These are phyloP conservation scores for Cerrena zonata DNA, from an alignment of 1,284 basidiomycete genomes.

Conservation along the genomic window DNA sequence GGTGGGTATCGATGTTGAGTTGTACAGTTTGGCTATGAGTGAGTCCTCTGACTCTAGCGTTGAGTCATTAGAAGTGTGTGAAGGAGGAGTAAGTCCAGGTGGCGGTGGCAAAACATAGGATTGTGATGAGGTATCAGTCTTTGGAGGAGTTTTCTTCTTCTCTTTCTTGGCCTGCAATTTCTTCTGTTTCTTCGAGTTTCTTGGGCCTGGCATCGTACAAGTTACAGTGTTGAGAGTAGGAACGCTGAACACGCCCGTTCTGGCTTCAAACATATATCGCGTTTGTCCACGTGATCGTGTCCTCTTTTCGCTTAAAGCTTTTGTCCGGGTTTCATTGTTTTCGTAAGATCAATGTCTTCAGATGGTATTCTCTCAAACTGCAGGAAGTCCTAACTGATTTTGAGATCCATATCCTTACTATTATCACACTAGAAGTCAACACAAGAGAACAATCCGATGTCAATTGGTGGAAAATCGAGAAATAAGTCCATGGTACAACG, in stretches of 20 bases:
- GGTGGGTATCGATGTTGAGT: neutral
- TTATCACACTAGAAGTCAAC: too few relatives aligned
- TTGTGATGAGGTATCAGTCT: neutral
- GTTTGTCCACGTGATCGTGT: neutral
- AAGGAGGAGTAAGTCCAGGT: neutral
- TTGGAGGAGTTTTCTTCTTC: constrained; percentile 19
- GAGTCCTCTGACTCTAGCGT: neutral
- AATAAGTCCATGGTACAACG: too few relatives aligned
- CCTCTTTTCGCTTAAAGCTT: too few relatives aligned
- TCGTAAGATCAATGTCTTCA: neutral
- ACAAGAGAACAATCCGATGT: too few relatives aligned
- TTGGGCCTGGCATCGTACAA: constrained; percentile 50
- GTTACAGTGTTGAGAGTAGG: too few relatives aligned
- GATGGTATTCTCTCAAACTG: neutral
- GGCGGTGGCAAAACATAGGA: neutral
- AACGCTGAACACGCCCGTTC: neutral
- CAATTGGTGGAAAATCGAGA: too few relatives aligned
- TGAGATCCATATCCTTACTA: too few relatives aligned
- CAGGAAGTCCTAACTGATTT: neutral
- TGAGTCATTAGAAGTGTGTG: neutral
- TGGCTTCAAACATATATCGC: neutral
- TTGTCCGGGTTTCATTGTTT: too few relatives aligned
- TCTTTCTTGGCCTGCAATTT: constrained; percentile 30
- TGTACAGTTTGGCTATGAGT: neutral
- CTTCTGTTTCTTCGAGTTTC: constrained; percentile 39